Evolutionary conservation across 148 eudicot genomes (phyloP), one percentile per base, ranked within the genome.

Genomic region (Camellia lanceoleosa): DNA sequence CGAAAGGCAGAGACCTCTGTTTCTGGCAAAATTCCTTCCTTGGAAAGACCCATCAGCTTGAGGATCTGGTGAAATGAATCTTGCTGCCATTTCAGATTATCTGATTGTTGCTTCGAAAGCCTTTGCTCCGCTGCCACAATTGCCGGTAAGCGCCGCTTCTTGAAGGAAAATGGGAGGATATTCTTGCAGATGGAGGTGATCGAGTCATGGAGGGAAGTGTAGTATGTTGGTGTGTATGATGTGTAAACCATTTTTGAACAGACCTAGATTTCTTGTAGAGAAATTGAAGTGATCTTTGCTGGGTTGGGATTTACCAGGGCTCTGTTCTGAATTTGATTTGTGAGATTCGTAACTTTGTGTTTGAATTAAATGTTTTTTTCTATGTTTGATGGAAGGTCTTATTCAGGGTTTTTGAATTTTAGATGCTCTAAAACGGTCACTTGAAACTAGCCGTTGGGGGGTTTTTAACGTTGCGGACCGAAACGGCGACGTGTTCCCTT

Each of bases 1-100:
- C 87, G 68, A 82, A 89, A 96, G 79, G 88, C 85, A 43, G 89
- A 80, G 51, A 96, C 91, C 84, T 96, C 88, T 0, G 85, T 16
- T 20, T 90, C 90, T 30, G 89, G 77, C 83, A 96, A 43, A 10
- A 96, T 89, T 0, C 99, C 97, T 78, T 96, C 97, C 71, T 89
- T 89, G 44, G 79, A 88, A 69, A 96, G 90, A 63, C 98, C 99
- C 87, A 91, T 96, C 82, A 96, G 80, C 68, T 93, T 96, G 5
- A 90, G 88, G 65, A 96, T 93, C 76, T 91, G 93, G 69, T 96
- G 99, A 84, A 87, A 96, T 2, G 91, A 91, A 4, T 92, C 91
- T 44, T 96, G 99, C 87, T 96, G 99, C 98, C 99, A 96, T 76
- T 96, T 96, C 51, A 96, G 87, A 64, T 90, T 89, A 77, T 93